These are phyloP conservation scores for Kingdonia uniflora DNA, from an alignment of 164 flowering plant genomes.

Conservation along the genomic window DNA sequence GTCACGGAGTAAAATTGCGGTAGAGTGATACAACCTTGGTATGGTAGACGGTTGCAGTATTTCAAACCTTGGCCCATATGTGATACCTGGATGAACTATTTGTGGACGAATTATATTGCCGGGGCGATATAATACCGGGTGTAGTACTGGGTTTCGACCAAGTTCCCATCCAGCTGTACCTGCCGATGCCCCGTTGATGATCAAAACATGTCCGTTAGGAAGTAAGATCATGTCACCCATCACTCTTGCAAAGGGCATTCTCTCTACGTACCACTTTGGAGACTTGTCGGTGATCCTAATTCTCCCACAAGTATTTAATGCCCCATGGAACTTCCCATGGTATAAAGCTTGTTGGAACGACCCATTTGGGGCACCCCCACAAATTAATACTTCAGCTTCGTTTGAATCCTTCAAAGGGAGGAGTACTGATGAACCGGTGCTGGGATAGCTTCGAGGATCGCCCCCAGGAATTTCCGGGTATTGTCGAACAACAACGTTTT, in stretches of 20 bases:
- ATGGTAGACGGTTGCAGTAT: slow-evolving; percentile 32
- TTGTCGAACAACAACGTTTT: slow-evolving; percentile 28
- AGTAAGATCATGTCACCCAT: slow-evolving; percentile 69
- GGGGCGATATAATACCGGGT: slow-evolving; percentile 50
- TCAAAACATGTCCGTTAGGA: slow-evolving; percentile 59
- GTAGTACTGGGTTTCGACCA: slow-evolving; percentile 37
- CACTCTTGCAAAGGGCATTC: slow-evolving; percentile 65
- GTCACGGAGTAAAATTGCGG: slow-evolving; percentile 55
- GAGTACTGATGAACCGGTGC: slow-evolving; percentile 73
- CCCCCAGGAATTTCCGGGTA: slow-evolving; percentile 51
- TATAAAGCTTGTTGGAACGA: slow-evolving; percentile 20
- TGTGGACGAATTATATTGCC: no score
- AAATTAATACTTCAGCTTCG: slow-evolving; percentile 49
- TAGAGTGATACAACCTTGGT: slow-evolving; percentile 77
- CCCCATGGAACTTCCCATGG: slow-evolving; percentile 20
- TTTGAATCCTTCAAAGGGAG: slow-evolving; percentile 35
- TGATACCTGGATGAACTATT: no score
- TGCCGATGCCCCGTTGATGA: slow-evolving; percentile 59
- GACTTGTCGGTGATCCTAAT: slow-evolving; percentile 37
- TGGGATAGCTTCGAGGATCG: slow-evolving; percentile 55
- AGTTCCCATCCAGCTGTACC: slow-evolving; percentile 85
- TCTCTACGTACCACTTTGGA: slow-evolving; percentile 65
- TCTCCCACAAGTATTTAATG: slow-evolving; percentile 58
- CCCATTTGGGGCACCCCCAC: slow-evolving; percentile 70
- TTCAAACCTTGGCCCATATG: slow-evolving; percentile 29